Evolutionary conservation across 108 stramenopile genomes (phyloP), one percentile per base, ranked within the genome.

Genomic region (Heterococcus sp.): DNA sequence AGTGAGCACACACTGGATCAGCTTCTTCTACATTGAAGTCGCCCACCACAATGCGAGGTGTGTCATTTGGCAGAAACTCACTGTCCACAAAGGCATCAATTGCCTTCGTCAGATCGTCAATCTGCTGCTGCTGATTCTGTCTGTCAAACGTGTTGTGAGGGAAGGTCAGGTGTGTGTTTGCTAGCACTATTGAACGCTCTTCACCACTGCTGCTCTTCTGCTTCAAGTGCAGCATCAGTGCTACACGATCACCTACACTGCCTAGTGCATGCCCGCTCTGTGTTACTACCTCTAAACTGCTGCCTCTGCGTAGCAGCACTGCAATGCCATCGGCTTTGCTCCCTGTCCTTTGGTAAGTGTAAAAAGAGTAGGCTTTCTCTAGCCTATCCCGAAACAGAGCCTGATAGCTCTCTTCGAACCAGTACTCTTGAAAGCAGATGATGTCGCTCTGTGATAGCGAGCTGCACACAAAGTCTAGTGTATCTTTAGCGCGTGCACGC

Each of bases 361-460:
- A 39, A 37, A 78, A 78, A 39, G 68, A 68, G 69, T 71, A 78
- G n/a, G 35, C 40, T 5, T 71, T 21, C 0, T 27, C 77, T 8
- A 78, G 69, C 2, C 30, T 46, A 27, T 39, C 33, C 2, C 69
- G 68, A 34, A 78, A 78, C 8, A 78, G 66, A 30, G 30, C 32
- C 31, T 71, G 32, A 64, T 78, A 78, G 0, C 35, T 31, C 3
- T 37, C 38, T 58, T 78, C 66, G 2, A 78, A 32, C 77, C 77
- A 78, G 77, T 69, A 78, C 76, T 78, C 76, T 46, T 78, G 76
- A 0, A 78, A 69, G 76, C 76, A 78, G 65, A 75, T 75, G 67
- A 76, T 76, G 77, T 67, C 65, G 33, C 34, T 33, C 2, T 58
- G 63, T 3, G 77, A 38, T 70, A 78, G 70, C 21, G 68, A 32